Percentiles rank a stretch among this genome's conserved stretches.
These are phyloP conservation scores for Crithidia brevicula DNA, from an alignment of 208 protist genomes.

Conservation along the genomic window DNA sequence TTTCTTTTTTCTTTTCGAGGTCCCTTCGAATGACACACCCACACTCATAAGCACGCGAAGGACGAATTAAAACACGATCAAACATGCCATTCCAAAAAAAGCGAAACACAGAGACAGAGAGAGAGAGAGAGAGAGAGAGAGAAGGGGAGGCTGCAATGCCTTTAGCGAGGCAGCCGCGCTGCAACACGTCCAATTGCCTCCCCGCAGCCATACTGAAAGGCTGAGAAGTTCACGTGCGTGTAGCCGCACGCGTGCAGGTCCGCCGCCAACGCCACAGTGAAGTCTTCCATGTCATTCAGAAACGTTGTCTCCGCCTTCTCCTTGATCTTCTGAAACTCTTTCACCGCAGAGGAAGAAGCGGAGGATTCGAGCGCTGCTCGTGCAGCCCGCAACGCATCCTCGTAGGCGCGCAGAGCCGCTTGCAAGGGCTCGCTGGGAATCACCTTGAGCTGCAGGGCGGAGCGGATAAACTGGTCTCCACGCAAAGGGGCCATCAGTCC, in stretches of 20 bases:
- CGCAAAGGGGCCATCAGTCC: slow-evolving; percentile 34
- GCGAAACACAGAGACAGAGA: background rate
- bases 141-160: background rate
- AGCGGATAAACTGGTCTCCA: slow-evolving; percentile 29
- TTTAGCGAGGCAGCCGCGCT: slow-evolving; percentile 12
- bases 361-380: background rate
- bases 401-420: slow-evolving; percentile 32
- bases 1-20: no score
- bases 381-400: slow-evolving; percentile 8
- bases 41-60: no score
- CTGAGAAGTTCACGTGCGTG: slow-evolving; percentile 43
- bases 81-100: no score
- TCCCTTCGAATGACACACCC: no score
- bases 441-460: slow-evolving; percentile 34
- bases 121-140: background rate
- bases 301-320: slow-evolving; percentile 33
- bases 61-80: no score
- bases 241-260: slow-evolving; percentile 27
- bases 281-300: slow-evolving; percentile 25
- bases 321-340: slow-evolving; percentile 18
- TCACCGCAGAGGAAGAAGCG: background rate
- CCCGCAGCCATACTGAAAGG: slow-evolving; percentile 41
- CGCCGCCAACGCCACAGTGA: slow-evolving; percentile 29
- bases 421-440: slow-evolving; percentile 31
- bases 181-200: slow-evolving; percentile 35